Evolutionary conservation across 495 filamentous ascomycete species (phyloP), one percentile per base, ranked within the genome.

Genomic region (Xylaria castorea): DNA sequence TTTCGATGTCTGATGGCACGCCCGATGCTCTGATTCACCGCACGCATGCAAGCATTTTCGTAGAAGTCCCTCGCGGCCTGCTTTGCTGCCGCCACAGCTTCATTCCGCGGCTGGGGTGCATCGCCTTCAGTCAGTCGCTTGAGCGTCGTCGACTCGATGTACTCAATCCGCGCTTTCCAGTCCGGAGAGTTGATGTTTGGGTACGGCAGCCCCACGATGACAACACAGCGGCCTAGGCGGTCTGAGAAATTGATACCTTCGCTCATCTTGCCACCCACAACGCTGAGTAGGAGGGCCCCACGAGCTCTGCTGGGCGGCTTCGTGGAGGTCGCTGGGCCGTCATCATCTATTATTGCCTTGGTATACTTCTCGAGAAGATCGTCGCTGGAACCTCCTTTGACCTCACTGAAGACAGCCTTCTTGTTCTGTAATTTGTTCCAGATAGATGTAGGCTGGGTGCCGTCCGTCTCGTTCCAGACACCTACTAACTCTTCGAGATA

Each of bases 241-340:
- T 99, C 96, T 18, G 94, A 94, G 85, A 99, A 99, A 81, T 99
- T 99, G 84, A 99, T 98, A 68, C 96, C 96, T 82, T 99, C 96
- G 66, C 92, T 95, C 81, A 99, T 88, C 74, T 94, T 96, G 40
- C 96, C 96, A 50, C 96, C 95, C 4, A 99, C 91, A n/a, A 99
- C 94, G 48, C 92, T 92, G n/a, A 99, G 87, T 3, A 99, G 86
- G 12, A 98, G 84, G 0, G 91, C 94, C 8, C 96, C 96, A 70
- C 86, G 87, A 18, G 87, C 85, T 34, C 7, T 69, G 7, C 1
- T 48, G 22, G 18, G 64, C 11, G 66, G 25, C 48, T 46, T 75
- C 68, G 34, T 40, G 27, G 57, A 25, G 7, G 22, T 44, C 9
- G 42, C 40, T 16, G 36, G 32, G 7, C 6, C 34, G 0, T 70